Base-by-base conservation (phyloP, 148 eudicot genomes). In the Persicaria maculosa region DNA sequence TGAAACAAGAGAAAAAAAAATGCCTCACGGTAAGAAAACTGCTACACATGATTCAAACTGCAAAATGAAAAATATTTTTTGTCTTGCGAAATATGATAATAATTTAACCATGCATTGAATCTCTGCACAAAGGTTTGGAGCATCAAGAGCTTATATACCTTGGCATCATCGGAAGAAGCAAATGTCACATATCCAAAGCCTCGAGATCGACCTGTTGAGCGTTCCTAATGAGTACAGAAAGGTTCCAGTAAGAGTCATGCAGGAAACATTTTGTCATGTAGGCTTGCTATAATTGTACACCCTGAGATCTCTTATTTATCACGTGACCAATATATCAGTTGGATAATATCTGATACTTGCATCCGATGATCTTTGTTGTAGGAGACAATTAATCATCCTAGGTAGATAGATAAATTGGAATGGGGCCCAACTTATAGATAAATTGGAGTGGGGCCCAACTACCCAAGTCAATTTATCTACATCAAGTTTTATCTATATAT, bases 101-200 rank as follows among this genome's bases (percentile, higher is more conserved):
- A 40, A 5, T 65, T 36, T 8, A 43, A 15, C 15, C 7, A 47
- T 46, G n/a, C 44, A 47, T 12, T 19, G 74, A 47, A 48, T 47
- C 15, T 47, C 16, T 20, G 20, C 55, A 20, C 73, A 69, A 7
- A 47, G 17, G 62, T 74, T 68, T 20, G 48, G 36, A 54, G 9
- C 47, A 44, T 22, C 58, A 47, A 59, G 25, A 76, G 36, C 43
- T 70, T 47, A n/a, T 64, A 9, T 61, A 96, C 99, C 97, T 92
- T 86, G 50, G 99, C 99, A 86, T 90, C 97, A 74, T 92, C 99
- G 50, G 50, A 82, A 22, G 85, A 76, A 65, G 85, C 82, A 77
- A 96, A 96, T 75, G 99, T 96, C 6, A 92, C 99, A 74, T 96
- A 96, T 54, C 99, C 99, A 83, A 96, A 96, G 72, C 99, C 99